Conservation (phyloP, 805 yeast species). For the Lipomyces sp. region DNA sequence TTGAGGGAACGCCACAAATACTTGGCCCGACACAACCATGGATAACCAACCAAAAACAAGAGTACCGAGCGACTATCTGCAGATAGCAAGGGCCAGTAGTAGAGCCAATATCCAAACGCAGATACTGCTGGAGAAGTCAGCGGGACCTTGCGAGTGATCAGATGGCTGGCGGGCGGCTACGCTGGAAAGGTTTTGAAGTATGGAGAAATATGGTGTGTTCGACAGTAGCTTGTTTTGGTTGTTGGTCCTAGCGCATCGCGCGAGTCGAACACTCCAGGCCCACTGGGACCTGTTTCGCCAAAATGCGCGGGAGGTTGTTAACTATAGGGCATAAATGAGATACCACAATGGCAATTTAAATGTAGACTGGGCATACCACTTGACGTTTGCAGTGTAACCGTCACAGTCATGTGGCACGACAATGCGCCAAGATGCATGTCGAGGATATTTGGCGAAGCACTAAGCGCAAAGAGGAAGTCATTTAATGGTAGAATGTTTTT, state of each 20-base stretch:
- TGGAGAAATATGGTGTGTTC: slow-evolving; percentile 14
- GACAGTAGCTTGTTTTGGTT: slow-evolving; percentile 24
- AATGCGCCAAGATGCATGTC: too few species aligned
- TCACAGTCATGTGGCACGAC: not conserved
- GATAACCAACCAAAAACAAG: not conserved
- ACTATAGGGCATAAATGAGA: not conserved
- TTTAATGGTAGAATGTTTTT: too few species aligned
- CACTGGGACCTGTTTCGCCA: slow-evolving; percentile 14
- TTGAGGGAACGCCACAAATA: not conserved
- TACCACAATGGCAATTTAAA: not conserved
- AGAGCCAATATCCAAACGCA: not conserved
- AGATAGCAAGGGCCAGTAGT: not conserved
- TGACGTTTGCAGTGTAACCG: not conserved
- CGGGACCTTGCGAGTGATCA: not conserved
- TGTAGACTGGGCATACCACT: not conserved
- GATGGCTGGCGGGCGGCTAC: not conserved
- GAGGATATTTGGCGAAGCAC: too few species aligned
- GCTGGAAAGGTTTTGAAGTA: not conserved
- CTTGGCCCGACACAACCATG: not conserved
- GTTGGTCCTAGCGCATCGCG: slow-evolving; percentile 8
- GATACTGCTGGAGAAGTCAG: not conserved
- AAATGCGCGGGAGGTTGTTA: slow-evolving; percentile 11
- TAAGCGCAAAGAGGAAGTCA: not conserved
- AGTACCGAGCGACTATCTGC: not conserved
- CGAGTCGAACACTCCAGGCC: not conserved